A percentile compares a stretch with the other conserved stretches of the same genome.
Evolutionary conservation across 306 rosid genomes (phyloP).

Genomic region (Begonia fuchsioides): DNA sequence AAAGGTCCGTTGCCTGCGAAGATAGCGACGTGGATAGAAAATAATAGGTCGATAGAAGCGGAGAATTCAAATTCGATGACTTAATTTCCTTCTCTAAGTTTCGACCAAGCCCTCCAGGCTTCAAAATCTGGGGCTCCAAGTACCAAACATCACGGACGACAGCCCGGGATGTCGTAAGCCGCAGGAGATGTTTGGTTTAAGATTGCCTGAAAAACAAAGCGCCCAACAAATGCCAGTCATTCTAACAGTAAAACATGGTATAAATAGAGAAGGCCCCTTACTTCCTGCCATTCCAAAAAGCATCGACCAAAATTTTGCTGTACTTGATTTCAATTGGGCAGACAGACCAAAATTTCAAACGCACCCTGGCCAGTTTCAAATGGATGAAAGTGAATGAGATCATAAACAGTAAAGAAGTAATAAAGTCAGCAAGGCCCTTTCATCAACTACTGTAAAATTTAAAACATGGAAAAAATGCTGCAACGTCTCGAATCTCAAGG

Average conservation of each 20-base stretch:
- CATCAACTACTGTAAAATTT: too few relatives aligned
- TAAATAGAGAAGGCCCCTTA: not conserved
- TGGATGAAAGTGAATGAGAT: too few relatives aligned
- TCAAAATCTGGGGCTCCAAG: conserved; percentile 77
- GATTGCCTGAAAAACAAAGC: conserved; percentile 88
- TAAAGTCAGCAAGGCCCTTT: too few relatives aligned
- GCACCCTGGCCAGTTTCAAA: not conserved
- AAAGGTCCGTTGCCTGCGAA: conserved; percentile 78
- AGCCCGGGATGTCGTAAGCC: conserved; percentile 98
- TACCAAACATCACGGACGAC: conserved; percentile 99
- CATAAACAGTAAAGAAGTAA: too few relatives aligned
- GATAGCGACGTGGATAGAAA: too few relatives aligned
- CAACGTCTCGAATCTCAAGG: too few relatives aligned
- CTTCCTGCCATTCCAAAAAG: not conserved
- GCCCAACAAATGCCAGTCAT: too few relatives aligned
- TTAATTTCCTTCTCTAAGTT: conserved; percentile 75
- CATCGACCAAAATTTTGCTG: not conserved
- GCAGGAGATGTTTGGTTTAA: conserved; percentile 84
- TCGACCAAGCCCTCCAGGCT: conserved; percentile 77
- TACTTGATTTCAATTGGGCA: not conserved
- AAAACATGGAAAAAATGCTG: too few relatives aligned
- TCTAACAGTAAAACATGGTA: too few relatives aligned
- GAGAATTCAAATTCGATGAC: not conserved
- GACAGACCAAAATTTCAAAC: not conserved
- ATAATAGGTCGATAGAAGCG: too few relatives aligned